Conservation (phyloP, 2,329 filamentous ascomycete species). For the Cercospora sp. region DNA sequence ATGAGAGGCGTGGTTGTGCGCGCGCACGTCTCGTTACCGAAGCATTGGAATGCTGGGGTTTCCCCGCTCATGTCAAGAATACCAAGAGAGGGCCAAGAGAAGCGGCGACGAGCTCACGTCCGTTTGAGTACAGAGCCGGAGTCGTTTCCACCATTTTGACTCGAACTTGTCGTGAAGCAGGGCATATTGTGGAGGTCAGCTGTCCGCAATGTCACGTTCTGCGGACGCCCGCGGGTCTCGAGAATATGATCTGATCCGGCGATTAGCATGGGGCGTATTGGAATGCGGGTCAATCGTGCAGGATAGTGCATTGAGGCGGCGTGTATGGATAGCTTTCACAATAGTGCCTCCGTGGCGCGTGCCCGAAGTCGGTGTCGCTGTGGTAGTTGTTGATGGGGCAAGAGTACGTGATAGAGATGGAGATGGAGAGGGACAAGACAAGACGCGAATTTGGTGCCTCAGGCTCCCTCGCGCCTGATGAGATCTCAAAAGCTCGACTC, state of each 20-base stretch:
- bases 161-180: background rate
- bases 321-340: background rate
- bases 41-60: background rate
- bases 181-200: background rate
- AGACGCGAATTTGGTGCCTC: background rate
- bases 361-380: background rate
- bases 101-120: slow-evolving; percentile 6
- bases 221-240: background rate
- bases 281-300: background rate
- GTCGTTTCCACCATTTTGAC: background rate
- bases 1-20: background rate
- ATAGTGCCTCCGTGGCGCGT: background rate
- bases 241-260: background rate
- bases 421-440: background rate
- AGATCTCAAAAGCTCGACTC: no score
- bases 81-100: slow-evolving; percentile 18
- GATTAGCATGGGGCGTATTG: background rate
- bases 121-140: slow-evolving; percentile 2
- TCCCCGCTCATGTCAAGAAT: slow-evolving; percentile 16
- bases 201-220: background rate
- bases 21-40: background rate
- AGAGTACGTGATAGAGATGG: background rate
- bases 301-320: background rate
- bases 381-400: background rate
- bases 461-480: background rate